Evolutionary conservation across 192 early-diverging fungal species (phyloP), one percentile per base, ranked within the genome.

Genomic region (Funneliformis geosporum): DNA sequence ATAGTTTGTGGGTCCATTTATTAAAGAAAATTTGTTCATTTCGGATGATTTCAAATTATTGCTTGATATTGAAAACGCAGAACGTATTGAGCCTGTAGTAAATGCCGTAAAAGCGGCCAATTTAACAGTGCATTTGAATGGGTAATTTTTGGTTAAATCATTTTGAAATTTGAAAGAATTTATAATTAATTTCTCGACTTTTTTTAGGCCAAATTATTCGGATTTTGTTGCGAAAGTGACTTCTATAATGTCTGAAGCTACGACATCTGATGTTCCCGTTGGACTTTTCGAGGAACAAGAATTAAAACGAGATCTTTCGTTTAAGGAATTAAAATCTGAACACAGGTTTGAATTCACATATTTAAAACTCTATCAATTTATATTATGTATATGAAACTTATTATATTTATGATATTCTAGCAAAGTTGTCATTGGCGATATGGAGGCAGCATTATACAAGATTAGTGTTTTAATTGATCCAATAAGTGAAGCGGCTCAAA

Each of bases 401-500:
- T 42, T 42, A 12, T 40, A 2, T 46, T 83, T 80, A 12, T 73
- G 81, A n/a, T 62, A 75, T 39, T 82, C 70, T 1, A 76, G 80
- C 23, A 76, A 83, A 11, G 25, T 80, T 39, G 39, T 68, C 33
- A 50, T 77, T 80, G 80, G 84, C 7, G 77, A 82, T 14, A 47
- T 73, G 2, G 75, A 80, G 2, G 46, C 81, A 2, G 79, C 83
- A 0, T 80, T 85, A 12, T 84, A 86, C 72, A 81, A 87, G 21
- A 80, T 89, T 47, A 84, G 79, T 44, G 92, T 88, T 1, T 81
- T 94, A 7, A 78, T 99, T 7, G 93, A 97, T 79, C 97, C 97
- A 6, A 59, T 93, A 10, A 94, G 90, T 79, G 90, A 95, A 60
- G 69, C 78, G 5, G 94, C 94, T 7, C 97, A 99, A 81, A 93